Evolutionary conservation across 2,329 filamentous ascomycete species (phyloP).

Genomic region (Fusarium sp.): DNA sequence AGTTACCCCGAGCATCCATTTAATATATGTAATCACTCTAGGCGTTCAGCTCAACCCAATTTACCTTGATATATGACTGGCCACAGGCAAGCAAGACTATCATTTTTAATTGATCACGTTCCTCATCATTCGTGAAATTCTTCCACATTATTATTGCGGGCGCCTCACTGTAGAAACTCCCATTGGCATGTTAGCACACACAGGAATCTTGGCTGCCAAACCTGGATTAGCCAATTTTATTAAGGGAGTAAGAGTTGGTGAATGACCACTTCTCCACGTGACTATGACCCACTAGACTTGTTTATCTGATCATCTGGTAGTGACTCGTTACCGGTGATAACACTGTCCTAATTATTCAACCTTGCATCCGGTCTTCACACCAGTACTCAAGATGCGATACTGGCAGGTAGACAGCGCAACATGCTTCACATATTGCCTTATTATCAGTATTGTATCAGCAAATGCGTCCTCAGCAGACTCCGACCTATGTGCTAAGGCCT

Average conservation of each 20-base stretch:
- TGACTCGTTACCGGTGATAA: background rate
- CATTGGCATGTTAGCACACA: no score
- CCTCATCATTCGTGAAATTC: background rate
- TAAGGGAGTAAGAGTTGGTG: background rate
- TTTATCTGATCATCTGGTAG: conserved; percentile 34
- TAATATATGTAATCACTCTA: background rate
- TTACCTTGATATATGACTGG: background rate
- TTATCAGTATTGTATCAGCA: accelerated
- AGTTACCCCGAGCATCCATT: accelerated
- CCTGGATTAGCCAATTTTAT: background rate
- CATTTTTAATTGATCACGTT: no score
- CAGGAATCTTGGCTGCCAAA: background rate
- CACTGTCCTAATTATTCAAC: background rate
- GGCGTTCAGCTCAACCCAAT: background rate
- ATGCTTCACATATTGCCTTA: accelerated
- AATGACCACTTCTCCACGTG: conserved; percentile 13
- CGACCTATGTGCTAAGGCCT: conserved; percentile 10
- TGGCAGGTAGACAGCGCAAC: accelerated
- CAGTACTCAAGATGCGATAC: background rate
- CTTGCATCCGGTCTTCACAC: no score
- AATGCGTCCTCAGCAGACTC: background rate
- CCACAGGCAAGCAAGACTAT: background rate
- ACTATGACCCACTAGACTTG: conserved; percentile 10
- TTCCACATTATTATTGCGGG: background rate
- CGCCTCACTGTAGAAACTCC: no score